Base-by-base conservation (phyloP, 768 basidiomycete species). In the Suillus spraguei region DNA sequence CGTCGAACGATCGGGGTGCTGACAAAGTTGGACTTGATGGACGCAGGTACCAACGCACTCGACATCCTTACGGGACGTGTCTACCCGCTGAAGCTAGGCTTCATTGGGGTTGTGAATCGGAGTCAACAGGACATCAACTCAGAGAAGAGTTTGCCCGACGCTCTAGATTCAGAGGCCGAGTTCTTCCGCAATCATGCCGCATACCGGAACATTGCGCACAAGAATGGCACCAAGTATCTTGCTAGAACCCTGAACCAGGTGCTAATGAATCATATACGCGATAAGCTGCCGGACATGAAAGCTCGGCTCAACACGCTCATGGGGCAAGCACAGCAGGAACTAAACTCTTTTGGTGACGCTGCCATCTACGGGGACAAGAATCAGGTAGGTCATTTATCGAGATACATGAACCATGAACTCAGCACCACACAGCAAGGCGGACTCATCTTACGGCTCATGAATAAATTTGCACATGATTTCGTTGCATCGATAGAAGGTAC, bases 261-360 rank as follows among this genome's bases (percentile, higher is more conserved):
- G 61, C 78, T 99, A 65, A 89, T 99, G 85, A 94, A 93, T 74
- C 97, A 99, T 73, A 99, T 99, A 66, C 88, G 97, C 64, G 97
- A 99, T 72, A 99, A 99, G 77, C 83, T 99, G 42, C 97, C 97
- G 0, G 97, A 99, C 76, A 99, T 99, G 97, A 99, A 99, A 76
- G 97, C 97, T 17, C 85, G 95, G 22, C 79, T 99, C 64, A 99
- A 99, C 73, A 99, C 97, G 3, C 79, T 98, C 28, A 99, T 99
- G 94, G 96, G 97, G 17, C 97, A 99, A 78, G 95, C 97, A 9
- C 97, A 98, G 72, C 97, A 99, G 75, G 97, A 99, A 75, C 85
- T 99, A 49, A 94, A 94, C 77, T 90, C 95, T 5, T 99, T 97
- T 71, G 97, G 97, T 22, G 97, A 97, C 71, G 85, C 92, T 13